Evolutionary conservation across 2,329 filamentous ascomycete species (phyloP), one percentile per base, ranked within the genome.

Genomic region (Diplocarpon rosae): DNA sequence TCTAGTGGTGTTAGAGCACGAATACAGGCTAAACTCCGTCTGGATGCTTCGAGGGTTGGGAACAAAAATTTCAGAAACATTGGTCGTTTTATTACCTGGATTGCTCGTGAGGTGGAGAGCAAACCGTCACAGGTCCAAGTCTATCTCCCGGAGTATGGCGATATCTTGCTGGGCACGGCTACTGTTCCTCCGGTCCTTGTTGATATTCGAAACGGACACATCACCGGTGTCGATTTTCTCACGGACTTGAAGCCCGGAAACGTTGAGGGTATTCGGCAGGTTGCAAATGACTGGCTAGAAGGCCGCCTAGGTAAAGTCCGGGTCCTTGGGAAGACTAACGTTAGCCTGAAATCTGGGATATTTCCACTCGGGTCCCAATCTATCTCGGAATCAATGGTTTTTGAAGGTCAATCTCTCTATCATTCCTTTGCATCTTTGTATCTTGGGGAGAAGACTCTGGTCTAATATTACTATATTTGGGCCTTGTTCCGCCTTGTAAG

Each of bases 231-330:
- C 46, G 85, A 95, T 56, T 80, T 96, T 55, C 65, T 92, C 43
- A 76, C 83, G 34, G 80, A 92, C 49, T 65, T 96, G 32, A 68
- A 74, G 31, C 83, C 87, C 20, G 89, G 88, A 27, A 77, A 88
- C 56, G 68, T 85, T 12, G 78, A 88, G 43, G 82, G 80, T 5
- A 78, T 95, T 54, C 80, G 85, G 48, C 75, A 74, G 47, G 75
- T 96, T 51, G 87, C 85, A 37, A 87, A 92, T 61, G 84, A 95
- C 62, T 96, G 87, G 80, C 67, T 98, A 48, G 79, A 85, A 43
- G 88, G 89, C 32, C 80, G 78, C 43, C 68, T 96, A 46, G 74
- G 78, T 10, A 70, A 74, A 45, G 66, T 98, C 46, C 77, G 75
- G 49, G 68, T 96, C 12, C 72, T 80, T 43, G 90, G 83, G 35